phyloP scores from a whole-genome alignment of 1,284 basidiomycete species.

The Fomitopsis betulina region DNA sequence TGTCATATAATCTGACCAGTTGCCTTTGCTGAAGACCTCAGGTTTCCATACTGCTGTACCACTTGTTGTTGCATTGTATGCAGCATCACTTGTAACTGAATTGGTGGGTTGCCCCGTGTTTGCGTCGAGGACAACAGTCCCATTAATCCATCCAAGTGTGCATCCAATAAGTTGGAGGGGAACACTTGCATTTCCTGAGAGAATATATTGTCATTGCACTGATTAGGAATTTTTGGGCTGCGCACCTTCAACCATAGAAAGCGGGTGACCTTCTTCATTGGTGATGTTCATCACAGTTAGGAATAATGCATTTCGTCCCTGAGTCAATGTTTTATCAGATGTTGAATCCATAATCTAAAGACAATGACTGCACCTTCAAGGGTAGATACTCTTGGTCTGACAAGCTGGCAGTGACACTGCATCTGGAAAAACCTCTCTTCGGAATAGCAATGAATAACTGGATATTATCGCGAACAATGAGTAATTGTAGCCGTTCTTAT shows the following conservation, averaged over 20 bases:
- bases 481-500: no score
- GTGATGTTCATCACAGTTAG: background rate
- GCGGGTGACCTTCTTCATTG: background rate
- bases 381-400: no score
- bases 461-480: no score
- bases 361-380: no score
- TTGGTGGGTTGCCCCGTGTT: background rate
- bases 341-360: no score
- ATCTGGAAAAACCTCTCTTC: no score
- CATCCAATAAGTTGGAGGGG: background rate
- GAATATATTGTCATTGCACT: background rate
- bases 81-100: background rate
- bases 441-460: no score
- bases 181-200: background rate
- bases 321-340: background rate
- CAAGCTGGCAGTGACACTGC: no score
- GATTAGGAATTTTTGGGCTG: no score
- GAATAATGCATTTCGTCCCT: background rate
- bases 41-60: background rate
- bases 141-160: background rate
- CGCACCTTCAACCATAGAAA: background rate
- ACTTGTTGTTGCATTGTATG: background rate
- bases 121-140: background rate
- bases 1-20: background rate
- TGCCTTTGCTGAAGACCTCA: no score